Conservation (phyloP, 2,329 filamentous ascomycete species). For the Arthrobotrys musiformis region DNA sequence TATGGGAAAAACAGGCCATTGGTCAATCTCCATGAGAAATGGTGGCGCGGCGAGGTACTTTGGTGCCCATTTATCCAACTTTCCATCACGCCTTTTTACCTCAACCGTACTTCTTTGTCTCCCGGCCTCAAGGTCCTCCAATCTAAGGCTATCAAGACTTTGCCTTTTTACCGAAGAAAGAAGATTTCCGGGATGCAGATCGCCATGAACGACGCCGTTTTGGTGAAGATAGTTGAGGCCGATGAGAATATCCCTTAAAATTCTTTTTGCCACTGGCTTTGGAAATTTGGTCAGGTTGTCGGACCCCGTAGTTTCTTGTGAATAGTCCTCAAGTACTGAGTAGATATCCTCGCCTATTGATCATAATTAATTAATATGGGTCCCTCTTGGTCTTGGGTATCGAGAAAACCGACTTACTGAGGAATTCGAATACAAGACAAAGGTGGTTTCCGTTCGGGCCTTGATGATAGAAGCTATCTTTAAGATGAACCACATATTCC, state of each 20-base stretch:
- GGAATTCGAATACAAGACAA: constrained; percentile 28
- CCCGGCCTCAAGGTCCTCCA: constrained; percentile 1
- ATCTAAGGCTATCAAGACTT: not conserved
- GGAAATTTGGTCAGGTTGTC: not conserved
- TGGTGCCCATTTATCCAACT: constrained; percentile 24
- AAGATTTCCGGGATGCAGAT: constrained; percentile 7
- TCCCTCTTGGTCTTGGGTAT: not conserved
- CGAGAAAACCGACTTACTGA: not conserved
- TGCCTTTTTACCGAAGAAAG: constrained; percentile 25
- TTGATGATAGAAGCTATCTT: constrained; percentile 25
- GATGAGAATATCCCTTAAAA: constrained; percentile 3
- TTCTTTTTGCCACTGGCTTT: constrained; percentile 8
- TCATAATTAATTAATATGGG: not conserved
- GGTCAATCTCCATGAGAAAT: constrained; percentile 1
- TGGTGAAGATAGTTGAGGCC: constrained; percentile 25
- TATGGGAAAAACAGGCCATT: constrained; percentile 28
- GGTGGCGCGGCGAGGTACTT: constrained; percentile 11
- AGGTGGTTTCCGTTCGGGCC: constrained; percentile 10
- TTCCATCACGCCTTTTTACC: constrained; percentile 18
- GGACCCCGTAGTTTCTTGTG: not conserved
- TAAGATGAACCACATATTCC: constrained; percentile 1
- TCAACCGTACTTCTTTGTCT: too few relatives aligned
- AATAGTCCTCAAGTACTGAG: constrained; percentile 8
- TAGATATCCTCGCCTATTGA: constrained; percentile 3
- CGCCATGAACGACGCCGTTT: constrained; percentile 24